Percentiles rank a stretch among this genome's conserved stretches.
These are phyloP conservation scores for Hansenula lynferdii DNA, from an alignment of 1,139 yeast genomes.

Conservation along the genomic window DNA sequence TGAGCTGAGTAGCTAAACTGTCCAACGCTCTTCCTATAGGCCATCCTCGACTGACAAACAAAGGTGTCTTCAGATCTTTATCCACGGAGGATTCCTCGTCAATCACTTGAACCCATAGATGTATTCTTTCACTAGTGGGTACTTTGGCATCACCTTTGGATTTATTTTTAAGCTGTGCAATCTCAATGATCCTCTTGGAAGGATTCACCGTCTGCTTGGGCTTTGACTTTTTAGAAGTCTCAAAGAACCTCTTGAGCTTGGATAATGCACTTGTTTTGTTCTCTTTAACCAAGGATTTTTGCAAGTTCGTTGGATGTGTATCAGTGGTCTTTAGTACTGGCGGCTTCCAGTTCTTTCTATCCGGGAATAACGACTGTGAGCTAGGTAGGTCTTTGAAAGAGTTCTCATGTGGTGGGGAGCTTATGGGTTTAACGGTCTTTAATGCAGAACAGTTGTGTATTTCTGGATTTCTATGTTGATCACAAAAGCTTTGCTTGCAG, in stretches of 20 bases:
- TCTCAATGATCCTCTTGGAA: slow-evolving; percentile 29
- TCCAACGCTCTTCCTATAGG: slow-evolving; percentile 79
- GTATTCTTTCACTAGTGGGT: slow-evolving; percentile 50
- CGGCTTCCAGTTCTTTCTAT: slow-evolving; percentile 43
- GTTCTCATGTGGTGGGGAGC: slow-evolving; percentile 1
- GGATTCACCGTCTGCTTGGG: slow-evolving; percentile 13
- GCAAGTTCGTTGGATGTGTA: slow-evolving; percentile 11
- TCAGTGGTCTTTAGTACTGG: slow-evolving; percentile 22
- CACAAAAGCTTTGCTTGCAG: slow-evolving; percentile 54
- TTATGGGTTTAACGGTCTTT: background rate
- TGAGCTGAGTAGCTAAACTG: slow-evolving; percentile 49
- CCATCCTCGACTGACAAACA: slow-evolving; percentile 60
- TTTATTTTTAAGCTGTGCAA: slow-evolving; percentile 39
- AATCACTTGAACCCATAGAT: slow-evolving; percentile 55
- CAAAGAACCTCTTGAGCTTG: slow-evolving; percentile 43
- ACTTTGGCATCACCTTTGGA: slow-evolving; percentile 72
- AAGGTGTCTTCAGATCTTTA: slow-evolving; percentile 28
- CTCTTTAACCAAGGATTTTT: slow-evolving; percentile 21
- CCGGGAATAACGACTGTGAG: slow-evolving; percentile 45
- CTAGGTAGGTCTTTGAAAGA: slow-evolving; percentile 15
- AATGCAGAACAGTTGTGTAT: slow-evolving; percentile 37
- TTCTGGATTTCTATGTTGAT: slow-evolving; percentile 47
- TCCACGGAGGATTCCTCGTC: slow-evolving; percentile 28
- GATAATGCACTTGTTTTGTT: slow-evolving; percentile 33
- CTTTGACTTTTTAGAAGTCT: slow-evolving; percentile 14